Evolutionary conservation across 768 basidiomycete genomes (phyloP).

Genomic region (Hericium erinaceus): DNA sequence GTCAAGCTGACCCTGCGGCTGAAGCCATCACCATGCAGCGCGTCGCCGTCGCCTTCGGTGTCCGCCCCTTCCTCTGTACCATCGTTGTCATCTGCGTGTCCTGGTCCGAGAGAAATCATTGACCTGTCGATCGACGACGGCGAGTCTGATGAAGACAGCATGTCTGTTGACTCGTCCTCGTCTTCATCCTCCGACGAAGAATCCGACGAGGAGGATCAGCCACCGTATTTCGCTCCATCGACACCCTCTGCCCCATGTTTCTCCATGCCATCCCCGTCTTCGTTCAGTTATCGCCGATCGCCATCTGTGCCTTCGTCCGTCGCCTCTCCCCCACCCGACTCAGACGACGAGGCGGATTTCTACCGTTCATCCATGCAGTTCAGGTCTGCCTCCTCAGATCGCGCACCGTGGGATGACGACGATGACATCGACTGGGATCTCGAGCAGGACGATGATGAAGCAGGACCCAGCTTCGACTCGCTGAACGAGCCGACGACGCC

Average conservation of each 20-base stretch:
- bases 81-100: constrained; percentile 7
- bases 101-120: constrained; percentile 8
- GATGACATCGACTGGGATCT: constrained; percentile 20
- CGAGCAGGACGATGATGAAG: constrained; percentile 33
- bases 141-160: constrained; percentile 9
- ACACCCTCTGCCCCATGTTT: constrained; percentile 46
- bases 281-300: constrained; percentile 37
- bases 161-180: constrained; percentile 16
- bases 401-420: neutral
- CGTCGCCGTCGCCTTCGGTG: constrained; percentile 16
- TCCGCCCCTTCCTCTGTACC: constrained; percentile 11
- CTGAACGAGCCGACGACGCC: constrained; percentile 15
- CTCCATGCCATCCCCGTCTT: constrained; percentile 18
- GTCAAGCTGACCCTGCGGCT: constrained; percentile 65
- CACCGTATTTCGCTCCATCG: constrained; percentile 48
- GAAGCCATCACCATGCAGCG: constrained; percentile 33
- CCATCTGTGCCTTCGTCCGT: constrained; percentile 47
- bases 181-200: neutral
- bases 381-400: neutral
- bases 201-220: constrained; percentile 23
- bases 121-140: constrained; percentile 30
- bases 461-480: constrained; percentile 28
- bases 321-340: constrained; percentile 67
- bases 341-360: constrained; percentile 37
- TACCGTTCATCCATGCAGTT: neutral